phyloP scores from a whole-genome alignment of 139 green algal species.

The Closterium sp. region DNA sequence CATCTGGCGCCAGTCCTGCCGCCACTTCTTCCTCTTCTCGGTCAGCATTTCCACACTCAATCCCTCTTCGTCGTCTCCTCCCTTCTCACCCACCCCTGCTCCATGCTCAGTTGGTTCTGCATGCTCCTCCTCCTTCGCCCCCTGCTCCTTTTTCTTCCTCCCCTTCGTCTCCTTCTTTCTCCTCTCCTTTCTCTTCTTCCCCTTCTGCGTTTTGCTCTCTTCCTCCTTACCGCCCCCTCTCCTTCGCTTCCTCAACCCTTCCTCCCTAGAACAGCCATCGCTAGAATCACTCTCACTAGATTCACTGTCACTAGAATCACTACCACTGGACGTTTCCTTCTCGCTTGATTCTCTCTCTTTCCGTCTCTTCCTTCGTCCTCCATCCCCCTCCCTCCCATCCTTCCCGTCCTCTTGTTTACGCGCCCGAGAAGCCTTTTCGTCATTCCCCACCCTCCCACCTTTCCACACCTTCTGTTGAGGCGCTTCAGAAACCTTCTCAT shows the following conservation, averaged over 20 bases:
- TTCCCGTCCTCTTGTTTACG: background rate
- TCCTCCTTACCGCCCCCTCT: background rate
- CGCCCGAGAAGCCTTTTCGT: too few species aligned
- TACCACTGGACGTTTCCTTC: background rate
- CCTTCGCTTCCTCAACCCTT: background rate
- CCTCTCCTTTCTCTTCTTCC: background rate
- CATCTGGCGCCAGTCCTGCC: background rate
- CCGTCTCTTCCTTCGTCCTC: background rate
- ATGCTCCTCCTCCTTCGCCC: background rate
- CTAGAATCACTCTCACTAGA: background rate
- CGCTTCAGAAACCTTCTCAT: background rate
- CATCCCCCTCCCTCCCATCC: background rate
- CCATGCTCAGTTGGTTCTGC: background rate
- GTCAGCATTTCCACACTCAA: background rate
- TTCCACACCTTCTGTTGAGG: background rate
- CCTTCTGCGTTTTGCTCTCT: background rate
- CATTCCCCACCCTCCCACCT: background rate
- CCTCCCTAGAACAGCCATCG: background rate
- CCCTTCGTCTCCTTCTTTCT: background rate
- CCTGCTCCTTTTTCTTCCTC: background rate
- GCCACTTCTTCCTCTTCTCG: background rate
- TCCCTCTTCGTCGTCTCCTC: background rate
- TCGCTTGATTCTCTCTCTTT: background rate
- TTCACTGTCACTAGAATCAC: background rate
- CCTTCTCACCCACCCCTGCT: background rate